phyloP scores from a whole-genome alignment of 345 rosid genomes.

The Crucihimalaya himalaica region DNA sequence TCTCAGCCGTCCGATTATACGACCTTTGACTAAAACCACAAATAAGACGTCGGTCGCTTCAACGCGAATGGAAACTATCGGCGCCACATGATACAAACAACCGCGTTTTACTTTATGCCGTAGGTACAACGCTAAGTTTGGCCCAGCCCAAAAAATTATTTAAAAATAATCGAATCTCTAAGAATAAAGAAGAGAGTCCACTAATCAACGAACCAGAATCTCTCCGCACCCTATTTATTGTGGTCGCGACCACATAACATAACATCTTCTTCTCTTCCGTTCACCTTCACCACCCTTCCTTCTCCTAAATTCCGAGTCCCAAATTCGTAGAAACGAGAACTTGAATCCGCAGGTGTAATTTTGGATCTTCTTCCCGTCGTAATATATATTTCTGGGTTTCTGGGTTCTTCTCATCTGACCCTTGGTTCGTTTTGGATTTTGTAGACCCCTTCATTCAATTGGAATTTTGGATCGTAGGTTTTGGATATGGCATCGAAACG shows the following conservation, averaged over 20 bases:
- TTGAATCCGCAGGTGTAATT: conserved; percentile 1
- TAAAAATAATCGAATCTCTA: background rate
- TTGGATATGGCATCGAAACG: conserved; percentile 74
- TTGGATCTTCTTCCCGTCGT: conserved; percentile 19
- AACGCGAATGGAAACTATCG: background rate
- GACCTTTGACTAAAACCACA: background rate
- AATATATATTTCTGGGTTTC: background rate
- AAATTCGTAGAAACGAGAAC: conserved; percentile 10
- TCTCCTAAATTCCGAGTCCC: background rate
- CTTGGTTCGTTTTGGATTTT: background rate
- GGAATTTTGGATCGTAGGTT: conserved; percentile 29
- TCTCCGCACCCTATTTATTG: conserved; percentile 30
- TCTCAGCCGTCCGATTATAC: conserved; percentile 12
- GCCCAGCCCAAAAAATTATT: conserved; percentile 23
- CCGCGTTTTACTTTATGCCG: conserved; percentile 24
- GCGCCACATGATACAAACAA: conserved; percentile 35
- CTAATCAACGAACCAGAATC: conserved; percentile 30
- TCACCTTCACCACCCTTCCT: conserved; percentile 1
- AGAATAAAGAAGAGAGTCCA: conserved; percentile 27
- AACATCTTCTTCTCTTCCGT: conserved; percentile 13
- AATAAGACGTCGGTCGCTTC: conserved; percentile 3
- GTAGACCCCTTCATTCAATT: background rate
- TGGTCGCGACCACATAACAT: conserved; percentile 38
- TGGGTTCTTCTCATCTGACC: background rate
- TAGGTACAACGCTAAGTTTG: conserved; percentile 41